Conservation (phyloP, 305 asterid genomes). For the Rubia peregrina region DNA sequence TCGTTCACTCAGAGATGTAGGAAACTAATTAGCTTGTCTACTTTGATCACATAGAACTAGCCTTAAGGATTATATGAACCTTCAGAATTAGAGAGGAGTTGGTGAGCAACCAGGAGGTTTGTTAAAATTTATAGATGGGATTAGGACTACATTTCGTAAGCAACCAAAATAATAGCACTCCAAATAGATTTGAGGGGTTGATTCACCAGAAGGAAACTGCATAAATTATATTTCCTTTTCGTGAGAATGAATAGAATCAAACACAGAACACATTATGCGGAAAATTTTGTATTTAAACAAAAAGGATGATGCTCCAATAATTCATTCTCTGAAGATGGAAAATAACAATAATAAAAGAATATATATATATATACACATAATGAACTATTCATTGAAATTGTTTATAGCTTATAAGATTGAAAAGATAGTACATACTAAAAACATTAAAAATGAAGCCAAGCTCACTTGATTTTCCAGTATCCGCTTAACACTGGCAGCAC, state of each 20-base stretch:
- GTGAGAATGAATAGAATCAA: background rate
- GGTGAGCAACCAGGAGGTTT: background rate
- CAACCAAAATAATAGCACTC: background rate
- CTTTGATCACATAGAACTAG: background rate
- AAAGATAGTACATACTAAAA: background rate
- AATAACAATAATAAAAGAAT: background rate
- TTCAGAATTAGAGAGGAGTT: background rate
- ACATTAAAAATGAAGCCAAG: background rate
- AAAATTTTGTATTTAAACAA: background rate
- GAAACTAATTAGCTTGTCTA: background rate
- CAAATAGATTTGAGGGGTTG: background rate
- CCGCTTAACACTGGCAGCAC: constrained; percentile 76
- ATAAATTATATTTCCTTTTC: background rate
- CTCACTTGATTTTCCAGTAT: constrained; percentile 96
- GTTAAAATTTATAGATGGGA: background rate
- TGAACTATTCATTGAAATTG: background rate
- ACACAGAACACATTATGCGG: background rate
- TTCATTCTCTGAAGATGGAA: background rate
- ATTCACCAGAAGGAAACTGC: too few relatives aligned
- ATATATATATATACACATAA: too few relatives aligned
- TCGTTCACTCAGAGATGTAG: background rate
- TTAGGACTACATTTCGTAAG: background rate
- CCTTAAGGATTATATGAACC: background rate
- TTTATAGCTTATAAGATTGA: background rate
- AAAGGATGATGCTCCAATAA: background rate